phyloP scores from a whole-genome alignment of 495 filamentous ascomycete species.

The Podospora appendiculata region DNA sequence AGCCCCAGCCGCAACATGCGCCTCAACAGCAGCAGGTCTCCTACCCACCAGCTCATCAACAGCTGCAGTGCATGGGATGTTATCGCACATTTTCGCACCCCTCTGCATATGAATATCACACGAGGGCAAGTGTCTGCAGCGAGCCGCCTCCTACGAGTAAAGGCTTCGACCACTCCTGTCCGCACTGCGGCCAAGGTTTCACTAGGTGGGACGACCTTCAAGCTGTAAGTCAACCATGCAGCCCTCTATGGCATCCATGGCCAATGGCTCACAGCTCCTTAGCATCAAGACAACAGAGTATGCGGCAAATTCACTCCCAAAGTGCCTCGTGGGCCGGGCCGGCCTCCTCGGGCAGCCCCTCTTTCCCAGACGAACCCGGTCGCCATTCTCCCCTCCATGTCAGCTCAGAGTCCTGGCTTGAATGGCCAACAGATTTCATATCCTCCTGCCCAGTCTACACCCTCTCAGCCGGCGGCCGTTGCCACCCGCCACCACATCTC shows the following conservation, averaged over 20 bases:
- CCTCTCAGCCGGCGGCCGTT: background rate
- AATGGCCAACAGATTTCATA: constrained; percentile 8
- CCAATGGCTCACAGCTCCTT: background rate
- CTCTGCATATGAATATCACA: constrained; percentile 32
- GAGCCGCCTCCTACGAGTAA: constrained; percentile 16
- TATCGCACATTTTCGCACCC: constrained; percentile 27
- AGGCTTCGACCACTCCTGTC: constrained; percentile 26
- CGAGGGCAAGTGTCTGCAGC: constrained; percentile 29
- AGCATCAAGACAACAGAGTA: constrained; percentile 27
- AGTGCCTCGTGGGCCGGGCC: constrained; percentile 9
- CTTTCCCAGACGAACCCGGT: constrained; percentile 6
- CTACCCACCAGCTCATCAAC: background rate
- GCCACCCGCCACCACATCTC: background rate
- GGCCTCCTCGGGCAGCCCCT: constrained; percentile 6
- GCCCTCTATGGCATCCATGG: constrained; percentile 1
- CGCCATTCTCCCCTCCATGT: constrained; percentile 6
- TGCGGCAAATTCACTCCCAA: constrained; percentile 19
- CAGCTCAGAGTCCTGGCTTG: background rate
- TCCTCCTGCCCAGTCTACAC: constrained; percentile 5
- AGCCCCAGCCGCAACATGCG: background rate
- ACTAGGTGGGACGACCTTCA: constrained; percentile 21
- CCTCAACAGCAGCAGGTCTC: background rate
- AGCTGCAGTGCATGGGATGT: constrained; percentile 30
- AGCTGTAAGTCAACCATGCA: constrained; percentile 18
- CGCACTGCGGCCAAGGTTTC: constrained; percentile 34